Base-by-base conservation (phyloP, 2,329 filamentous ascomycete genomes). In the Ceratocystis ficicola region DNA sequence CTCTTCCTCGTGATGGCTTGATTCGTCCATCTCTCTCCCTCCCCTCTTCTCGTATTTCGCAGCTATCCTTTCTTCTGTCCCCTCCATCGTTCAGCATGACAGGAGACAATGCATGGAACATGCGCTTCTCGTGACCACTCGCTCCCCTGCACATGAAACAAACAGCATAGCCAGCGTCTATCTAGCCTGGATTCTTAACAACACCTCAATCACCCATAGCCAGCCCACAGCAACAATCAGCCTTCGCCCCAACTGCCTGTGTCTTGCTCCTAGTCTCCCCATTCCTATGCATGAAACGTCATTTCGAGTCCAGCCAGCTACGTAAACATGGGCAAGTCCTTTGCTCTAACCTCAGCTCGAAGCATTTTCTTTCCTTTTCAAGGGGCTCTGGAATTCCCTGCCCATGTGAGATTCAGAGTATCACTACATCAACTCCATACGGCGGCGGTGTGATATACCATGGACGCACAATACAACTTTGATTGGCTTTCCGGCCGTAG, bases 61-160 rank as follows among this genome's bases (percentile, higher is more conserved):
- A 28, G 50, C 50, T 28, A 17, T 57, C 50, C 30, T 30, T 30
- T 30, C 30, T 30, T 30, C 30, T 30, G 30, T 7, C 30, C 30
- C 20, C 22, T 57, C 22, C 10, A 57, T 22, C 25, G 20, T 20
- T 6, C 20, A 28, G 50, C 50, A 50, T 50, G 46, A 50, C 46
- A 50, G 17, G n/a, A 50, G 46, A 50, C 46, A 57, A 55, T 55
- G 50, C 50, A 28, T 57, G 25, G 50, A 57, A 30, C 28, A 28
- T 30, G 25, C 50, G 50, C 22, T 57, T 32, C 50, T 32, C 52
- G 52, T 57, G 52, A 32, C 52, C 52, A 30, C 52, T 22, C 25
- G 46, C 46, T 57, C 52, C 25, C 52, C 32, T 25, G 25, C 52
- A 30, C 52, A 30, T 57, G 52, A 57, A 57, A 57, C 52, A 57